These are phyloP conservation scores for Eutrema japonicum DNA, from an alignment of 345 rosid species.

Conservation along the genomic window DNA sequence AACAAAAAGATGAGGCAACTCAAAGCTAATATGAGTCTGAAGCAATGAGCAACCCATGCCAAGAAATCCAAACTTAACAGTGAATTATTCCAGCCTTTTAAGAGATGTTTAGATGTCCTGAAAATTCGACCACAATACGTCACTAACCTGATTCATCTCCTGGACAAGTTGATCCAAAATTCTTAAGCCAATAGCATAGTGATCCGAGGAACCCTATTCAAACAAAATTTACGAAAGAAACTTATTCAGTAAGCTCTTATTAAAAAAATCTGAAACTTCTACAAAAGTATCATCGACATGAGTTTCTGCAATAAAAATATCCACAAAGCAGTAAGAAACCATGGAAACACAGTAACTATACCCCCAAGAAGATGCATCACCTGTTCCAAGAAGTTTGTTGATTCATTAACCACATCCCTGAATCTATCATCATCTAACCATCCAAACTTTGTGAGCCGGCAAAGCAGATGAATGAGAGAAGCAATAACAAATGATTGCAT, in stretches of 20 bases:
- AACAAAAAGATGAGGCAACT: slow-evolving; percentile 20
- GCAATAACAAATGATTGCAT: slow-evolving; percentile 82
- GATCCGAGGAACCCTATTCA: slow-evolving; percentile 78
- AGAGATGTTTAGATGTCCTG: not conserved
- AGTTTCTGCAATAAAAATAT: not conserved
- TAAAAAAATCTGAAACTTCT: slow-evolving; percentile 5
- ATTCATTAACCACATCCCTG: slow-evolving; percentile 84
- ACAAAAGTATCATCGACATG: slow-evolving; percentile 20
- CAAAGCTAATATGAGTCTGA: slow-evolving; percentile 18
- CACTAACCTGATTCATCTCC: slow-evolving; percentile 96
- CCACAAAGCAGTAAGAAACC: slow-evolving; percentile 34
- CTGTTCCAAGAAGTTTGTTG: slow-evolving; percentile 86
- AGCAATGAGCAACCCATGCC: slow-evolving; percentile 25
- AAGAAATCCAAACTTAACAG: slow-evolving; percentile 20
- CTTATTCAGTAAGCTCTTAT: slow-evolving; percentile 24
- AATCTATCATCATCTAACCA: slow-evolving; percentile 99
- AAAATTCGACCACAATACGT: slow-evolving; percentile 23
- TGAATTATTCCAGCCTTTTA: slow-evolving; percentile 4
- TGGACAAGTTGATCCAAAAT: slow-evolving; percentile 94
- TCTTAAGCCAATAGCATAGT: slow-evolving; percentile 92
- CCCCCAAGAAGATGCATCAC: slow-evolving; percentile 45
- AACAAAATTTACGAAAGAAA: slow-evolving; percentile 23
- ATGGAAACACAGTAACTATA: slow-evolving; percentile 25
- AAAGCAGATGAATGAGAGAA: slow-evolving; percentile 87
- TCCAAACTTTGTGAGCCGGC: slow-evolving; percentile 95